Conservation (phyloP, 2,329 filamentous ascomycete species). For the Ophiostoma perfectum region DNA sequence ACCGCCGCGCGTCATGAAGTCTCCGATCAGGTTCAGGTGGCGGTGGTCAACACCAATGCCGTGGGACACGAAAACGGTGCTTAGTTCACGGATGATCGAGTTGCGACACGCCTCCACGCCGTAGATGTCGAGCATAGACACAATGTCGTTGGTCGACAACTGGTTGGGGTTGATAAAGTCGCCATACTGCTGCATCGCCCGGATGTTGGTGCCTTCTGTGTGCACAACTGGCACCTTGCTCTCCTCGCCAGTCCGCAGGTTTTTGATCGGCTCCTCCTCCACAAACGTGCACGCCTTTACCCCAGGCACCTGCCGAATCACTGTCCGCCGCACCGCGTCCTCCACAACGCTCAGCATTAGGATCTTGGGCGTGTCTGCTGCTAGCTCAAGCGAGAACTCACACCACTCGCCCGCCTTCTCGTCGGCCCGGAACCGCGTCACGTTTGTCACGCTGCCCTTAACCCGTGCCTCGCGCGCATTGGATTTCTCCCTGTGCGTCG, state of each 20-base stretch:
- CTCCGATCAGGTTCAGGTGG: constrained; percentile 90
- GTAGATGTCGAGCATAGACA: constrained; percentile 75
- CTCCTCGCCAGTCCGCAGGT: constrained; percentile 45
- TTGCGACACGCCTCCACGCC: constrained; percentile 89
- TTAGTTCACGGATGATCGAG: constrained; percentile 81
- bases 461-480: constrained; percentile 59
- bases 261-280: constrained; percentile 50
- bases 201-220: constrained; percentile 80
- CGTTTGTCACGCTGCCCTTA: constrained; percentile 56
- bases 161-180: constrained; percentile 80
- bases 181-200: constrained; percentile 83
- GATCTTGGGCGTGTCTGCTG: constrained; percentile 75
- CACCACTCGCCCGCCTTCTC: constrained; percentile 67
- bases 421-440: constrained; percentile 76
- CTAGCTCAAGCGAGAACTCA: constrained; percentile 77
- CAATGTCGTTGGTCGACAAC: constrained; percentile 89
- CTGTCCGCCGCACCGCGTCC: constrained; percentile 66
- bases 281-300: constrained; percentile 68
- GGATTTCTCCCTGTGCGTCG: constrained; percentile 29
- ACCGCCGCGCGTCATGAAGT: constrained; percentile 94
- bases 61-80: constrained; percentile 80
- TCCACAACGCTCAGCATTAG: constrained; percentile 91
- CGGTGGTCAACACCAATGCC: constrained; percentile 87
- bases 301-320: constrained; percentile 80
- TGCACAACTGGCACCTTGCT: constrained; percentile 56